phyloP scores from a whole-genome alignment of 371 early-diverging fungal genomes.

The Syncephalastrum racemosum region DNA sequence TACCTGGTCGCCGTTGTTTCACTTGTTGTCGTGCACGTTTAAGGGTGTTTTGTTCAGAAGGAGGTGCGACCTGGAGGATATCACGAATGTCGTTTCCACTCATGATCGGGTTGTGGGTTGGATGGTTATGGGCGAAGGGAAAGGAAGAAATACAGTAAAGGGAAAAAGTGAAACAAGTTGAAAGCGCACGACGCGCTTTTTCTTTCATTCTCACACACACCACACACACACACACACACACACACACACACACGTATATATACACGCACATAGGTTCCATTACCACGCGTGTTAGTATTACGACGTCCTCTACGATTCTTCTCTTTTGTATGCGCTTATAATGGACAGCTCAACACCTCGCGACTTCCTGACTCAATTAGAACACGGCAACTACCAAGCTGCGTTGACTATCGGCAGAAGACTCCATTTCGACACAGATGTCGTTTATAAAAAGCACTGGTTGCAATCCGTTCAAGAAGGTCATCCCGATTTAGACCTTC shows the following conservation, averaged over 20 bases:
- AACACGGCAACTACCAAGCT: slow-evolving; percentile 56
- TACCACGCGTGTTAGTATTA: not conserved
- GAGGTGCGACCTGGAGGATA: slow-evolving; percentile 56
- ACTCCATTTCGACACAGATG: slow-evolving; percentile 57
- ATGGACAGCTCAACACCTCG: slow-evolving; percentile 37
- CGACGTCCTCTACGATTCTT: not conserved
- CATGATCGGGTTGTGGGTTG: slow-evolving; percentile 16
- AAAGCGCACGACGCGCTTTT: no score
- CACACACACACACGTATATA: not conserved
- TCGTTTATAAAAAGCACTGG: slow-evolving; percentile 69
- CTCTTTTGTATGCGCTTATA: not conserved
- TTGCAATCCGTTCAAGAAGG: slow-evolving; percentile 14
- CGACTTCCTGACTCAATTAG: slow-evolving; percentile 39
- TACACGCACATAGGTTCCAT: not conserved
- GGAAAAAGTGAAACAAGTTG: no score
- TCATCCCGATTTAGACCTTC: slow-evolving; percentile 43
- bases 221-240: not conserved
- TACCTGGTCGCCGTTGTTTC: slow-evolving; percentile 55
- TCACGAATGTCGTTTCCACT: slow-evolving; percentile 69
- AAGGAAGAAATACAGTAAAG: no score
- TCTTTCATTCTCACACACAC: no score
- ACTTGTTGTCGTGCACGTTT: slow-evolving; percentile 32
- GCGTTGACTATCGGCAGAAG: slow-evolving; percentile 64
- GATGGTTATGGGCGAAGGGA: no score
- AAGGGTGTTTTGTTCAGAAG: slow-evolving; percentile 33